Evolutionary conservation across 2,329 filamentous ascomycete species (phyloP).

Genomic region (Paecilomyces dactylethromorphus): DNA sequence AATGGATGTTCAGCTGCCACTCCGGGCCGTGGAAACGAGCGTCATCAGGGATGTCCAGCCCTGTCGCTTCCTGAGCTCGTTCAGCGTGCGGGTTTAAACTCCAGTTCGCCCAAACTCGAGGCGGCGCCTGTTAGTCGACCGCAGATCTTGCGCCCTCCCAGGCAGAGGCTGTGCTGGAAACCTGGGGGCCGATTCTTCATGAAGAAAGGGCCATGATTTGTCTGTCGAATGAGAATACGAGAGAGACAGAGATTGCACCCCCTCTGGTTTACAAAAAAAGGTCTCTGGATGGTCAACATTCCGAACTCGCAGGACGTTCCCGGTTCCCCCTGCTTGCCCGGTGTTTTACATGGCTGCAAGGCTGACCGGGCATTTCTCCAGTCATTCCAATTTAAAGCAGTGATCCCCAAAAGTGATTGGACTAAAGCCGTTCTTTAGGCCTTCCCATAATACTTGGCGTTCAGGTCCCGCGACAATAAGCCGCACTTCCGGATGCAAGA

Average conservation of each 20-base stretch:
- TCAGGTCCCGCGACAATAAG: background rate
- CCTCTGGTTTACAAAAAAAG: background rate
- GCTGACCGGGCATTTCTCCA: background rate
- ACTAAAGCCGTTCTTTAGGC: background rate
- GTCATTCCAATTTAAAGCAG: background rate
- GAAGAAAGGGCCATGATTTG: background rate
- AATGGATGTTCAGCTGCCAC: background rate
- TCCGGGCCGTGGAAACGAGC: background rate
- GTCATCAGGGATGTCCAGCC: background rate
- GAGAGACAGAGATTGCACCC: background rate
- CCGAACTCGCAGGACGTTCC: background rate
- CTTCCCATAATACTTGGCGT: background rate
- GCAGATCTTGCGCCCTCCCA: background rate
- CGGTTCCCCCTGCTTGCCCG: background rate
- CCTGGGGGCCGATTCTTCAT: background rate
- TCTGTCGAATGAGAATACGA: background rate
- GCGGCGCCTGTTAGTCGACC: background rate
- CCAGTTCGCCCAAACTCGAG: background rate
- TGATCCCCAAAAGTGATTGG: background rate
- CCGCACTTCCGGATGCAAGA: background rate
- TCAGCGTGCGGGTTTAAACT: background rate
- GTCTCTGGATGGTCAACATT: background rate
- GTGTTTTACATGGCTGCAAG: background rate
- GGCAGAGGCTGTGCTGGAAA: background rate
- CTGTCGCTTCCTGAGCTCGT: background rate